Evolutionary conservation across 2,329 filamentous ascomycete genomes (phyloP).

Genomic region (Venturiaceae sp.): DNA sequence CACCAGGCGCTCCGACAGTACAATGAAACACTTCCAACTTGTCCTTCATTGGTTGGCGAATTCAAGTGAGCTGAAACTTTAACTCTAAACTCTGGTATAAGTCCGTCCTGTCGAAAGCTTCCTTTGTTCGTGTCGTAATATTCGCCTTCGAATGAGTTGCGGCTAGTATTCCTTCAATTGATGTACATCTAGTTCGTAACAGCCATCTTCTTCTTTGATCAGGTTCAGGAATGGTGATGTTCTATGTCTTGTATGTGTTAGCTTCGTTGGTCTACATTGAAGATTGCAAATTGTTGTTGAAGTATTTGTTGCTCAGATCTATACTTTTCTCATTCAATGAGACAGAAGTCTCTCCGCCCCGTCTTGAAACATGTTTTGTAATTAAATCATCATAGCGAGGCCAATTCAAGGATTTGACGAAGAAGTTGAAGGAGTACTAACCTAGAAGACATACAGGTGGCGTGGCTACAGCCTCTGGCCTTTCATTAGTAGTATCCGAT

Average conservation of each 20-base stretch:
- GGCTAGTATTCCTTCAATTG: too few relatives aligned
- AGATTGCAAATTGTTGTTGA: neutral
- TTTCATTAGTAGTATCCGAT: neutral
- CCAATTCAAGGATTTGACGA: neutral
- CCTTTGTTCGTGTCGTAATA: too few relatives aligned
- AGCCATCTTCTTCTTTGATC: neutral
- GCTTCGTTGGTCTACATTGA: neutral
- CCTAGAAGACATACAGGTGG: neutral
- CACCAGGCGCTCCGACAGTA: too few relatives aligned
- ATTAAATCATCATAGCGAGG: conserved; percentile 1
- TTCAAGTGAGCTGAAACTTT: too few relatives aligned
- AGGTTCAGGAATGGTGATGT: neutral
- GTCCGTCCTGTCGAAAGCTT: too few relatives aligned
- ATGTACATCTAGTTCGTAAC: too few relatives aligned
- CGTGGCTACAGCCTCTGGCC: neutral
- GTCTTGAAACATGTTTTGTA: conserved; percentile 6
- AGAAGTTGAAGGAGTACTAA: neutral
- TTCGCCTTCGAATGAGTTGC: too few relatives aligned
- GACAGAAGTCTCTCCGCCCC: neutral
- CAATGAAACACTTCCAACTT: too few relatives aligned
- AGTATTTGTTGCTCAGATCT: neutral
- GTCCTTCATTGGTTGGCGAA: too few relatives aligned
- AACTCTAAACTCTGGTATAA: too few relatives aligned
- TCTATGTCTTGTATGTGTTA: neutral
- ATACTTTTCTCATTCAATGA: conserved; percentile 4